These are phyloP conservation scores for Fomitopsis pinicola DNA, from an alignment of 1,284 basidiomycete genomes.

Conservation along the genomic window DNA sequence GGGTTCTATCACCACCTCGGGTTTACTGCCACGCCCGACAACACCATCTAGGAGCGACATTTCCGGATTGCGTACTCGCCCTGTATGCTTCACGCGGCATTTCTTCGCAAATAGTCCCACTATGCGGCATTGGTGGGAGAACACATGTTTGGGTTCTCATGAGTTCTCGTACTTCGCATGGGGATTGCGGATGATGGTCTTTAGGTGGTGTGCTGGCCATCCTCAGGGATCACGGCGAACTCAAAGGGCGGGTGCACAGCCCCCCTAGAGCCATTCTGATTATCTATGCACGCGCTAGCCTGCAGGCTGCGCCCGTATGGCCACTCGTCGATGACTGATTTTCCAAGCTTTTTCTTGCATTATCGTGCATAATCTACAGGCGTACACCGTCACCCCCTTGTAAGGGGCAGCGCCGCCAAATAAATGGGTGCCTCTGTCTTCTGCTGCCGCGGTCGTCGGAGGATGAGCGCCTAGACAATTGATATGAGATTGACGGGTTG, in stretches of 20 bases:
- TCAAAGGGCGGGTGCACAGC: slow-evolving; percentile 3
- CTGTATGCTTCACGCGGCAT: neutral
- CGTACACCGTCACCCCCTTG: slow-evolving; percentile 3
- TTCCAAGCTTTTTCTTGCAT: neutral
- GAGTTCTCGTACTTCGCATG: neutral
- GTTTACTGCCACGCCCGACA: neutral
- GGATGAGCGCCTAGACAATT: slow-evolving; percentile 13
- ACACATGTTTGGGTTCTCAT: neutral
- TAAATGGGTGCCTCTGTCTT: slow-evolving; percentile 11
- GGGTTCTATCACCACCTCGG: neutral
- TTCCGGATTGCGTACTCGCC: neutral
- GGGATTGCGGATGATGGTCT: neutral
- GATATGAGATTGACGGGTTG: neutral
- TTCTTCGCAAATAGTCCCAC: neutral
- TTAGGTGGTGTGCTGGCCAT: neutral
- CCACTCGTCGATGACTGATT: neutral
- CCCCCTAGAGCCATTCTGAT: neutral
- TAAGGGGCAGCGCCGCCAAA: slow-evolving; percentile 19
- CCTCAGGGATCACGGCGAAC: neutral
- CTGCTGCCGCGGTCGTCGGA: slow-evolving; percentile 16
- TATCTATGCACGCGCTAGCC: neutral
- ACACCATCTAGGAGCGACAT: neutral
- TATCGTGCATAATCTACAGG: neutral
- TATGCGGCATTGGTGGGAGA: neutral
- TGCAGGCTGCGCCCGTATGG: neutral